Evolutionary conservation across 768 basidiomycete species (phyloP).

Genomic region (Megacollybia marginata): DNA sequence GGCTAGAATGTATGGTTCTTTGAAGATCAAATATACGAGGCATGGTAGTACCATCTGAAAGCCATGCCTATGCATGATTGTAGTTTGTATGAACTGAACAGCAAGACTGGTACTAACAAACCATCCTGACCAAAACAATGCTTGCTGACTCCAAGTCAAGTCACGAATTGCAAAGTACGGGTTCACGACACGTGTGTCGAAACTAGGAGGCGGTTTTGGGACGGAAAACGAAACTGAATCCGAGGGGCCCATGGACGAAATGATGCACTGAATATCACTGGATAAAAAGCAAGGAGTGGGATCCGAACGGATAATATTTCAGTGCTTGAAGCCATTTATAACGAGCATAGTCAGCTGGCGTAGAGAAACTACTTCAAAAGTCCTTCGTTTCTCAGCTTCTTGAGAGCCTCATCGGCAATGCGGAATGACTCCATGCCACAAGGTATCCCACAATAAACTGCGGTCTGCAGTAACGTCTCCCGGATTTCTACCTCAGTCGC

Average conservation of each 20-base stretch:
- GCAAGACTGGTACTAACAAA: conserved; percentile 4
- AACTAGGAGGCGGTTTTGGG: conserved; percentile 1
- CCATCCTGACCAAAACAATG: conserved; percentile 37
- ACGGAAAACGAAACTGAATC: not conserved
- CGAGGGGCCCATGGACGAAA: not conserved
- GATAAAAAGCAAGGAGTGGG: too few relatives aligned
- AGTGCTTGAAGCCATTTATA: not conserved
- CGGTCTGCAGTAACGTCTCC: conserved; percentile 34
- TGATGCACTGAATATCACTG: too few relatives aligned
- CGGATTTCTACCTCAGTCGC: conserved; percentile 34
- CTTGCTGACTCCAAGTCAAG: conserved; percentile 30
- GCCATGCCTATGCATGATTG: conserved; percentile 1
- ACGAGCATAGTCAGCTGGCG: not conserved
- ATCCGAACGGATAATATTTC: too few relatives aligned
- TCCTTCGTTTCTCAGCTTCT: conserved; percentile 30
- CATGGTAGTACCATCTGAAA: conserved; percentile 2
- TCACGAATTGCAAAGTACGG: conserved; percentile 5
- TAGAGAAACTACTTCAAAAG: conserved; percentile 3
- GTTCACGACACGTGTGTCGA: conserved; percentile 1
- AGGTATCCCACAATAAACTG: conserved; percentile 35
- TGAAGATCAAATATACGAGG: too few relatives aligned
- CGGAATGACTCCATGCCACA: conserved; percentile 36
- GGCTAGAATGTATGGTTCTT: conserved; percentile 19
- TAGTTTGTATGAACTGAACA: not conserved
- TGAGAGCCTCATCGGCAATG: conserved; percentile 29